Evolutionary conservation across 2,329 filamentous ascomycete genomes (phyloP).

Genomic region (Microsporum audouinii): DNA sequence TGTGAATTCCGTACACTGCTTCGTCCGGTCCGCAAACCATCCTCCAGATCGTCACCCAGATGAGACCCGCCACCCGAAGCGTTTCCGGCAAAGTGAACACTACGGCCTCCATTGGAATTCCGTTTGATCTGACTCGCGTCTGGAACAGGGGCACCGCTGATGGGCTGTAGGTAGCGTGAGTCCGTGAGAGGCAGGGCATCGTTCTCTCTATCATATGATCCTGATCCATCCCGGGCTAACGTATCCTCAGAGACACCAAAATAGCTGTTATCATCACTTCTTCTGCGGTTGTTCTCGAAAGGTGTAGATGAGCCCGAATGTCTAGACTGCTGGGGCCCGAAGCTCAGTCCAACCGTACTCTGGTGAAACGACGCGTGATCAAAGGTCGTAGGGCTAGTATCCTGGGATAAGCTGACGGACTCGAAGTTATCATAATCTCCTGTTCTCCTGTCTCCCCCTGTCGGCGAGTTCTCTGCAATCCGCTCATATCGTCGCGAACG

Average conservation of each 20-base stretch:
- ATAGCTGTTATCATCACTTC: background rate
- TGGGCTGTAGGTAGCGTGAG: slow-evolving; percentile 44
- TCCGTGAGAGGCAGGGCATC: slow-evolving; percentile 52
- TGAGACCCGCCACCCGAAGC: slow-evolving; percentile 32
- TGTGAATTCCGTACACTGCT: slow-evolving; percentile 8
- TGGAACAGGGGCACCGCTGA: slow-evolving; percentile 39
- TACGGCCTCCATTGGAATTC: slow-evolving; percentile 28
- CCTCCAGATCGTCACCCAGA: slow-evolving; percentile 56
- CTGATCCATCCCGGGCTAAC: slow-evolving; percentile 23
- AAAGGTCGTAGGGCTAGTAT: slow-evolving; percentile 15
- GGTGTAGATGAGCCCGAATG: background rate
- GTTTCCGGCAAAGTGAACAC: slow-evolving; percentile 41
- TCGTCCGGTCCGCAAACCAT: slow-evolving; percentile 37
- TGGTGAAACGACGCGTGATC: slow-evolving; percentile 2
- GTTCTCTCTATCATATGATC: slow-evolving; percentile 41
- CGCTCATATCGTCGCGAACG: slow-evolving; percentile 40
- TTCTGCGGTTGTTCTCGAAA: background rate
- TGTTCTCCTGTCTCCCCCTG: slow-evolving; percentile 18
- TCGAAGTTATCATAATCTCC: slow-evolving; percentile 10
- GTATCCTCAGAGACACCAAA: background rate
- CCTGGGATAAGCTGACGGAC: slow-evolving; percentile 15
- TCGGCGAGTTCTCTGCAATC: slow-evolving; percentile 43
- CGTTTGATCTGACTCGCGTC: slow-evolving; percentile 36
- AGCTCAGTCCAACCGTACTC: slow-evolving; percentile 8
- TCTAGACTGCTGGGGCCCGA: background rate